phyloP scores from a whole-genome alignment of 2,329 filamentous ascomycete species.

The Trichoderma atrobrunneum region DNA sequence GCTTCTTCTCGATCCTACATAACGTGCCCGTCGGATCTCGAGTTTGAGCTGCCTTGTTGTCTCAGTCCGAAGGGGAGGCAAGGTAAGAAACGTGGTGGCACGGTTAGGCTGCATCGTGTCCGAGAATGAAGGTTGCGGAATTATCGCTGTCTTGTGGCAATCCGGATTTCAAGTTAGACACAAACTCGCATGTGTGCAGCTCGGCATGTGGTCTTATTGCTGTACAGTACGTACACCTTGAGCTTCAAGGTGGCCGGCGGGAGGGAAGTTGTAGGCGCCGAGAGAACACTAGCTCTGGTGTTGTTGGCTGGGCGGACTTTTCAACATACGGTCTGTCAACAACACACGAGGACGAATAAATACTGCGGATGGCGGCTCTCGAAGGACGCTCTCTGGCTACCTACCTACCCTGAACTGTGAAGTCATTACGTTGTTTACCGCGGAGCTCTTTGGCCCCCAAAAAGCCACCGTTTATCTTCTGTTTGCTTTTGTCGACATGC shows the following conservation, averaged over 20 bases:
- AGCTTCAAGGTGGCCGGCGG: neutral
- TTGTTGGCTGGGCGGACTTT: neutral
- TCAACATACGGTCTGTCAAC: neutral
- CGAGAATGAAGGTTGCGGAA: neutral
- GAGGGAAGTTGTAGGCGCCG: neutral
- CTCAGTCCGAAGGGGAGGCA: constrained; percentile 3
- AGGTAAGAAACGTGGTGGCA: constrained; percentile 14
- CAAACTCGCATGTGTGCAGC: neutral
- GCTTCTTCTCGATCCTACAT: constrained; percentile 15
- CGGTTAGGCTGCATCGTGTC: neutral
- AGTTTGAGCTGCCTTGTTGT: neutral
- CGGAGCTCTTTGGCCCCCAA: neutral
- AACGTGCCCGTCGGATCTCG: constrained; percentile 19
- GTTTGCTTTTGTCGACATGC: neutral
- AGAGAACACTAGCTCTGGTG: neutral
- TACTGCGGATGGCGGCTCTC: neutral
- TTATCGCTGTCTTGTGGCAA: neutral
- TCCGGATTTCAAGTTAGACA: neutral
- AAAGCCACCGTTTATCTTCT: neutral
- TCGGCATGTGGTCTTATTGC: neutral
- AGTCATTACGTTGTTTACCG: neutral
- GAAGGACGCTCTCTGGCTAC: neutral
- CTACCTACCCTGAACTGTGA: constrained; percentile 3
- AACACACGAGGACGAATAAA: neutral
- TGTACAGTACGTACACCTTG: neutral